Base-by-base conservation (phyloP, 176 grass and related monocot species). In the Ananas comosus region DNA sequence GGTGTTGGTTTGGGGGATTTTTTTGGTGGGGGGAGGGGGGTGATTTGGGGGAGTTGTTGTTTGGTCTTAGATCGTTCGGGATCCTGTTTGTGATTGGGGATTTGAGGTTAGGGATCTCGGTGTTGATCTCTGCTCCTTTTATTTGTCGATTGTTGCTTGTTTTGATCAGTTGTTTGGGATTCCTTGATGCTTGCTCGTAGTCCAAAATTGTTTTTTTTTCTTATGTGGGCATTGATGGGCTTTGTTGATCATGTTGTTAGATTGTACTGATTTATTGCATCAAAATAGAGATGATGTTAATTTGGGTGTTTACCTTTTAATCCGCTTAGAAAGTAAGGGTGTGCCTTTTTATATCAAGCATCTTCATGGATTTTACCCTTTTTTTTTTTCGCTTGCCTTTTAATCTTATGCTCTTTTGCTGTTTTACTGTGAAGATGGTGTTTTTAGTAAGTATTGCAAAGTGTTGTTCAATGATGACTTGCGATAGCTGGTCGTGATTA, bases 1-100 rank as follows among this genome's bases (percentile, higher is more conserved):
- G 68, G 77, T 65, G 77, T 51, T 63, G 22, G 64, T 79, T 66
- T 71, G 76, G 76, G 74, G 76, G 66, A 64, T 63, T 48, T 64
- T 72, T 10, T n/a, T 42, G 68, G 47, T 53, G 65, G 70, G 63
- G 68, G 25, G 49, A 51, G 64, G 58, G 71, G 22, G 22, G 22
- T 23, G 22, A 23, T 23, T 23, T 23, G 22, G 22, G 22, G 48
- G 64, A 48, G 53, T 25, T 51, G 4, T 69, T 64, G 69, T 72
- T 79, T 69, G 77, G 77, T 72, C 49, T 70, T 64, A 9, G n/a
- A 61, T 61, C 56, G 9, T 16, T 22, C 17, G 56, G 16, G 21
- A 18, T 19, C 56, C n/a, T 18, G 21, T 61, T 22, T 61, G 56
- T 61, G 56, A 61, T 61, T 61, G 56, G 9, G 56, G 56, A 42